Evolutionary conservation across 768 basidiomycete genomes (phyloP).

Genomic region (Auricularia auricula-judae): DNA sequence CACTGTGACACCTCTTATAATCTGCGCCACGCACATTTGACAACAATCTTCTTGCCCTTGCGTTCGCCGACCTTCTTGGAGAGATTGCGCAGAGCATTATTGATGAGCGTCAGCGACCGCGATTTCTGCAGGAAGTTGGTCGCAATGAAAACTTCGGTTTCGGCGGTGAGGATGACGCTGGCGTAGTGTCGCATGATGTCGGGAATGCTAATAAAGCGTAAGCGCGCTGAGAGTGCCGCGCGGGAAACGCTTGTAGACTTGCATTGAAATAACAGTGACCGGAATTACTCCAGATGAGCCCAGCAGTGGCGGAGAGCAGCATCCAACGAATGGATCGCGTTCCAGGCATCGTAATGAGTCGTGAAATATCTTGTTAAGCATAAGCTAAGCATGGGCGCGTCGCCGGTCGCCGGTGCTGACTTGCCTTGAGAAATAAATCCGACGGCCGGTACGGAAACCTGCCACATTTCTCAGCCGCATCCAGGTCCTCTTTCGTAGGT

Average conservation of each 20-base stretch:
- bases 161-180: slow-evolving; percentile 47
- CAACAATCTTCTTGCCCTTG: slow-evolving; percentile 36
- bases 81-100: slow-evolving; percentile 37
- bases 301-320: slow-evolving; percentile 53
- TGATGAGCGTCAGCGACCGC: slow-evolving; percentile 38
- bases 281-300: slow-evolving; percentile 54
- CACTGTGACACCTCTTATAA: too few relatives aligned
- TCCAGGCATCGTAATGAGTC: slow-evolving; percentile 52
- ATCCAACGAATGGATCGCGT: slow-evolving; percentile 39
- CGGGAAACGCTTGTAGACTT: slow-evolving; percentile 9
- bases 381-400: not conserved
- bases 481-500: slow-evolving; percentile 31
- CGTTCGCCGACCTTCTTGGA: slow-evolving; percentile 35
- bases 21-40: slow-evolving; percentile 27
- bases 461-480: slow-evolving; percentile 37
- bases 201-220: slow-evolving; percentile 33
- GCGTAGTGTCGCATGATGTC: slow-evolving; percentile 66
- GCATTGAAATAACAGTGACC: slow-evolving; percentile 48
- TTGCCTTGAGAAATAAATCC: slow-evolving; percentile 50
- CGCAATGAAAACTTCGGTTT: slow-evolving; percentile 54
- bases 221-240: slow-evolving; percentile 6
- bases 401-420: slow-evolving; percentile 23
- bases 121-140: slow-evolving; percentile 54
- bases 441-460: slow-evolving; percentile 42
- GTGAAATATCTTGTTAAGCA: slow-evolving; percentile 38